Percentiles rank a stretch among this genome's conserved stretches.
phyloP scores from a whole-genome alignment of 2,329 filamentous ascomycete genomes.

The Alternaria rosae region DNA sequence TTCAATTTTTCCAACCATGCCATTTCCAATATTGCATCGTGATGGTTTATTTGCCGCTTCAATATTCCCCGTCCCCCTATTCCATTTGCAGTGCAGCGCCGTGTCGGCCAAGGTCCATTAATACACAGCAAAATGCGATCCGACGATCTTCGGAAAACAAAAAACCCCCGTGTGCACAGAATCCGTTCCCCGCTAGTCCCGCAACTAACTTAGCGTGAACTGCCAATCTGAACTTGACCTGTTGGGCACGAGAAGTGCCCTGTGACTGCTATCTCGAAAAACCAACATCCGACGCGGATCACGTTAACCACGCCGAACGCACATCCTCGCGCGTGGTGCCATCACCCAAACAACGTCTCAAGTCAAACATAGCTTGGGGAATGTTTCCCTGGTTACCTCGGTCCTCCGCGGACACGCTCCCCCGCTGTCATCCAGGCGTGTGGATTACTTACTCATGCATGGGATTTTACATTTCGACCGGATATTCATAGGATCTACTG shows the following conservation, averaged over 20 bases:
- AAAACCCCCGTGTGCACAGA: not conserved
- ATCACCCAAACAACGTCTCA: not conserved
- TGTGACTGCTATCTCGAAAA: not conserved
- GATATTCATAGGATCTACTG: not conserved
- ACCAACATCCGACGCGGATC: not conserved
- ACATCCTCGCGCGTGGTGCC: not conserved
- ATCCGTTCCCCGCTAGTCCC: not conserved
- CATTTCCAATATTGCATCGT: not conserved
- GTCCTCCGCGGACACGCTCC: not conserved
- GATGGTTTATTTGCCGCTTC: not conserved
- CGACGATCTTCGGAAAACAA: conserved; percentile 14
- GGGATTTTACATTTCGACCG: not conserved
- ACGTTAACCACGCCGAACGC: not conserved
- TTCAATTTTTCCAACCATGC: not conserved
- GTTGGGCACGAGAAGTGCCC: not conserved
- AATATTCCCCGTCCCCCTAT: not conserved
- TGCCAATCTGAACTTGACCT: not conserved
- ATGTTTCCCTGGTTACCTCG: not conserved
- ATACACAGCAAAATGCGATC: not conserved
- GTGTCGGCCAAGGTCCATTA: not conserved
- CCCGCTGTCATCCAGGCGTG: not conserved
- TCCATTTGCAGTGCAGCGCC: not conserved
- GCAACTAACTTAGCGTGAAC: not conserved
- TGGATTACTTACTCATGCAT: not conserved
- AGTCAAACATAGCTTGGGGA: not conserved